Percentiles rank a stretch among this genome's conserved stretches.
Conservation (phyloP, 2,329 filamentous ascomycete genomes). For the Aspergillus novoparasiticus region DNA sequence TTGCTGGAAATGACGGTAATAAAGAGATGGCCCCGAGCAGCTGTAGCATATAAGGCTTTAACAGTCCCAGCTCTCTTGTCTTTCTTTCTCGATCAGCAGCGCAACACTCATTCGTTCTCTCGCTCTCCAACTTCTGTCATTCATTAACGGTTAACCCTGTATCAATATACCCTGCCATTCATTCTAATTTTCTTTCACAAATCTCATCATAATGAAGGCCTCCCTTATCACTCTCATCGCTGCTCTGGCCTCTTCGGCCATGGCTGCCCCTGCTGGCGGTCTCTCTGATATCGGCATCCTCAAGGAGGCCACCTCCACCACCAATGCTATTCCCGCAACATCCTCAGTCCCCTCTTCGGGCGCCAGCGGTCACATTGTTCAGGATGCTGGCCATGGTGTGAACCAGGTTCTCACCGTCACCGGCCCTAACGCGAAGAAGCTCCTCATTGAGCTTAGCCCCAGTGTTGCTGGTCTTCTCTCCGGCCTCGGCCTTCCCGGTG, state of each 20-base stretch:
- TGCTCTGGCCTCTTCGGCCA: conserved; percentile 26
- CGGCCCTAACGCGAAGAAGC: conserved; percentile 27
- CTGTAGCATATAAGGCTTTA: conserved; percentile 15
- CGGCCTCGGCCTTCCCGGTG: conserved; percentile 30
- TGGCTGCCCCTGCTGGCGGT: conserved; percentile 24
- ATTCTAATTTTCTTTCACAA: conserved; percentile 11
- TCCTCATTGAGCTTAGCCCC: conserved; percentile 35
- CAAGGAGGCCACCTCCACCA: conserved; percentile 14
- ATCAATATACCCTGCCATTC: conserved; percentile 10
- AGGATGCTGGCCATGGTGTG: conserved; percentile 31
- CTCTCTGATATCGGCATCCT: conserved; percentile 14
- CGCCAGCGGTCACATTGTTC: conserved; percentile 29
- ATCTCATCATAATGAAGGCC: conserved; percentile 29
- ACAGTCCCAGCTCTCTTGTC: background rate
- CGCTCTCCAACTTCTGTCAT: conserved; percentile 22
- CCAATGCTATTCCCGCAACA: conserved; percentile 7
- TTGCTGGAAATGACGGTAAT: background rate
- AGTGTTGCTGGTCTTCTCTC: conserved; percentile 31
- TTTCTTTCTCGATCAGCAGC: conserved; percentile 14
- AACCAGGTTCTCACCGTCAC: conserved; percentile 33
- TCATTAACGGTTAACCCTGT: conserved; percentile 17
- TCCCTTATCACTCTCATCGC: conserved; percentile 27
- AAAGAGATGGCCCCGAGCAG: conserved; percentile 6
- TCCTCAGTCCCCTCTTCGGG: conserved; percentile 13
- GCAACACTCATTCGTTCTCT: conserved; percentile 15